These are phyloP conservation scores for Epicoccum nigrum DNA, from an alignment of 2,329 filamentous ascomycete genomes.

Conservation along the genomic window DNA sequence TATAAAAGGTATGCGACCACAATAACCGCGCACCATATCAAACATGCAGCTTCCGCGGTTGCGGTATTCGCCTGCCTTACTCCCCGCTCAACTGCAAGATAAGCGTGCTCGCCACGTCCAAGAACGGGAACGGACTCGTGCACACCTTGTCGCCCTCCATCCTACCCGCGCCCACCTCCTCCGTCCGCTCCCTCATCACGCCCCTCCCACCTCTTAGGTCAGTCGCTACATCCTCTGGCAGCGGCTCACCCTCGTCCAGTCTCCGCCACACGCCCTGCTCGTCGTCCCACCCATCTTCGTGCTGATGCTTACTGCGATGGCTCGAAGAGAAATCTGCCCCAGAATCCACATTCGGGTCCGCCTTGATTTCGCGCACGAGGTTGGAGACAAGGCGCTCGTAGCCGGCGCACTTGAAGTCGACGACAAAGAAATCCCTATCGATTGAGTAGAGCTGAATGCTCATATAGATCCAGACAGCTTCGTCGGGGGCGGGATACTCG, in stretches of 20 bases:
- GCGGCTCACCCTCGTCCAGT: slow-evolving; percentile 40
- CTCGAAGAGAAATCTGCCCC: slow-evolving; percentile 16
- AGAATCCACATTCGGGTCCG: slow-evolving; percentile 19
- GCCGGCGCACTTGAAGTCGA: slow-evolving; percentile 98
- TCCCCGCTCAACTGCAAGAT: slow-evolving; percentile 78
- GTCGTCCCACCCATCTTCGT: slow-evolving; percentile 44
- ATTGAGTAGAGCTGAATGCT: slow-evolving; percentile 75
- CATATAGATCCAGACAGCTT: slow-evolving; percentile 89
- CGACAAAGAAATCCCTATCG: slow-evolving; percentile 89
- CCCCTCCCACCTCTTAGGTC: slow-evolving; percentile 43
- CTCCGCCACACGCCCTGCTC: slow-evolving; percentile 44
- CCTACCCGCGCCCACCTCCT: slow-evolving; percentile 56
- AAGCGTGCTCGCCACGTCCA: slow-evolving; percentile 89
- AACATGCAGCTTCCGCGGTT: neutral
- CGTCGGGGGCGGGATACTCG: slow-evolving; percentile 54
- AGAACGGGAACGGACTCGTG: slow-evolving; percentile 91
- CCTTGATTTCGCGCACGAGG: slow-evolving; percentile 50
- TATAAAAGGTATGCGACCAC: no score
- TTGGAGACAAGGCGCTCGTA: slow-evolving; percentile 81
- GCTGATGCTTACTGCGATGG: slow-evolving; percentile 17
- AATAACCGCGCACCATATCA: neutral
- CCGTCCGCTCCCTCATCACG: slow-evolving; percentile 46
- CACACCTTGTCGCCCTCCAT: slow-evolving; percentile 86
- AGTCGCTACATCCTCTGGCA: slow-evolving; percentile 37
- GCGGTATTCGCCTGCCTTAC: slow-evolving; percentile 8